Percentiles rank a stretch among this genome's conserved stretches.
These are phyloP conservation scores for Chlorella sp. DNA, from an alignment of 139 green algal species.

Conservation along the genomic window DNA sequence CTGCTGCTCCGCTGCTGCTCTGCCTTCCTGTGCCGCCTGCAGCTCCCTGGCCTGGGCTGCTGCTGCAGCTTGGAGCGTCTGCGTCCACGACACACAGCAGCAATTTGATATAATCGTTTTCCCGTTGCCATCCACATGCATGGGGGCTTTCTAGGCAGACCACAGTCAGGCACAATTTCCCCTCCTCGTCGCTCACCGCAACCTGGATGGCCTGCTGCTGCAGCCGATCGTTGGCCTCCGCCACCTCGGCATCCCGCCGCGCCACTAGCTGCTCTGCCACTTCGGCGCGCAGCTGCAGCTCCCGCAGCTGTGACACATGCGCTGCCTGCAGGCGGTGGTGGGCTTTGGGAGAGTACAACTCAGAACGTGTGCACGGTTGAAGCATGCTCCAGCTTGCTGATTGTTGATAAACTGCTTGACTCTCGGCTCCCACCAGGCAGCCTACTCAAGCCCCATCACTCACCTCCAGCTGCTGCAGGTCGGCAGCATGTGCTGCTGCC, in stretches of 20 bases:
- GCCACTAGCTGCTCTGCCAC: conserved; percentile 18
- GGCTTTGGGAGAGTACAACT: no score
- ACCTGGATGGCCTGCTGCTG: not conserved
- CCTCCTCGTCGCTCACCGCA: conserved; percentile 10
- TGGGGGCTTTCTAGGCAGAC: no score
- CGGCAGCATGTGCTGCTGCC: not conserved
- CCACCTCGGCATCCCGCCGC: conserved; percentile 29
- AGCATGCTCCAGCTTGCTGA: no score
- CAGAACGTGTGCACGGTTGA: no score
- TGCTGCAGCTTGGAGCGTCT: no score
- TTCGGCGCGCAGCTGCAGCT: conserved; percentile 44
- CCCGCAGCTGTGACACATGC: conserved; percentile 1
- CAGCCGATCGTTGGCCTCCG: conserved; percentile 18
- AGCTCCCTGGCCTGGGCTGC: not conserved
- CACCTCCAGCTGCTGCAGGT: not conserved
- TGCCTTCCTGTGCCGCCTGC: not conserved
- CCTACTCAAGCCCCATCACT: not conserved
- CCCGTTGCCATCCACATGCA: no score
- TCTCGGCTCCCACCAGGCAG: no score
- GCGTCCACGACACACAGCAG: no score
- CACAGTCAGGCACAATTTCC: no score
- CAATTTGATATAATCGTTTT: no score
- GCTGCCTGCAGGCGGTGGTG: not conserved
- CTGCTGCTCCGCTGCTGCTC: not conserved
- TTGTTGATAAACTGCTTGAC: no score